Evolutionary conservation across 345 rosid genomes (phyloP).

Genomic region (Citrus unshiu): DNA sequence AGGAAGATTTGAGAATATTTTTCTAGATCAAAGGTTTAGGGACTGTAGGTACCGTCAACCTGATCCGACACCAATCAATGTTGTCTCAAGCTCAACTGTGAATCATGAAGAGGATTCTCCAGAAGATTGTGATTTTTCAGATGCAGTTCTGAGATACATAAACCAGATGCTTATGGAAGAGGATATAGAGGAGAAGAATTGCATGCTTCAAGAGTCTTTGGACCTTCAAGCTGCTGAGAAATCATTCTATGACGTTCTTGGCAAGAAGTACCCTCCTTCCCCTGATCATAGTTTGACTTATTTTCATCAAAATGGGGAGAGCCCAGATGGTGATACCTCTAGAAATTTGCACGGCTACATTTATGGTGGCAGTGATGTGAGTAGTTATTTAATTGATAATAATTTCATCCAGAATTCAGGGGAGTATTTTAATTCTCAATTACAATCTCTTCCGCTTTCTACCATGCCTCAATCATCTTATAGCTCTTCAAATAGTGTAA

Average conservation of each 20-base stretch:
- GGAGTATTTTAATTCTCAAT: constrained; percentile 32
- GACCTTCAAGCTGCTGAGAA: constrained; percentile 90
- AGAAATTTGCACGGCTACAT: constrained; percentile 17
- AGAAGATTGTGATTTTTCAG: constrained; percentile 83
- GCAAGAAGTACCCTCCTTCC: constrained; percentile 89
- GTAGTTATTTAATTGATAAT: constrained; percentile 21
- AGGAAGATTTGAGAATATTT: constrained; percentile 26
- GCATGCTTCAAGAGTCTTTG: constrained; percentile 81
- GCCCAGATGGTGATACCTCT: constrained; percentile 29
- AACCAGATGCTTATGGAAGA: constrained; percentile 88
- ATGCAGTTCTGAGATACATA: constrained; percentile 71
- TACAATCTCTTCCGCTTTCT: constrained; percentile 19
- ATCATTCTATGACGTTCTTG: constrained; percentile 83
- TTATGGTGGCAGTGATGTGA: constrained; percentile 2
- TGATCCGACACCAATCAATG: constrained; percentile 12
- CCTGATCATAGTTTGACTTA: constrained; percentile 37
- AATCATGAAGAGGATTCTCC: constrained; percentile 43
- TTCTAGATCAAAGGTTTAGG: constrained; percentile 22
- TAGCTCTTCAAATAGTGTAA: constrained; percentile 41
- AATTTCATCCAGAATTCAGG: constrained; percentile 22
- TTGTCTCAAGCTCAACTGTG: constrained; percentile 5
- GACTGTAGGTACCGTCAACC: constrained; percentile 33
- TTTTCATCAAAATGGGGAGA: constrained; percentile 18
- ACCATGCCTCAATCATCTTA: constrained; percentile 44
- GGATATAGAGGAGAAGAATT: constrained; percentile 71